Conservation (phyloP, 2,329 filamentous ascomycete species). For the Achaetomium macrosporum region DNA sequence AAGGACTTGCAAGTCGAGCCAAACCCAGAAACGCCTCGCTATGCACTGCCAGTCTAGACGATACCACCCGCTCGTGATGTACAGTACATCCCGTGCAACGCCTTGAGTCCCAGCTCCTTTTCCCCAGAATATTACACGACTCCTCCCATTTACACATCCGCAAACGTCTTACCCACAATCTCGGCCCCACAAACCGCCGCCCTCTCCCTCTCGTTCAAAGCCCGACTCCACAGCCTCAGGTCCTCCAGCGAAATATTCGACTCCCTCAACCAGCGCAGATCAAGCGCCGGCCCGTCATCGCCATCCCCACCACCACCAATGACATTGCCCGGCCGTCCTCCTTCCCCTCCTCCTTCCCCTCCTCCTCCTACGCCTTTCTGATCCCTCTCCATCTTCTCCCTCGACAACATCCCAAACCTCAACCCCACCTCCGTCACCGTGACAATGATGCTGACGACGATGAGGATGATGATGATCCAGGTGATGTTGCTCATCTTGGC, state of each 20-base stretch:
- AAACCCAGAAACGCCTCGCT: slow-evolving; percentile 9
- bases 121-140: neutral
- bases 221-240: slow-evolving; percentile 24
- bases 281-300: neutral
- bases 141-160: slow-evolving; percentile 21
- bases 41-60: slow-evolving; percentile 2
- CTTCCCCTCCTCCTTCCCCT: neutral
- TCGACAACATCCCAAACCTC: slow-evolving; percentile 68
- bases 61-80: too few relatives aligned
- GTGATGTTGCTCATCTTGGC: slow-evolving; percentile 95
- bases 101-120: too few relatives aligned
- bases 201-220: slow-evolving; percentile 25
- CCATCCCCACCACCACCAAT: slow-evolving; percentile 13
- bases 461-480: slow-evolving; percentile 96
- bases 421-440: slow-evolving; percentile 85
- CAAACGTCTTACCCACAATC: slow-evolving; percentile 28
- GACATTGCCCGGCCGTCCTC: slow-evolving; percentile 12
- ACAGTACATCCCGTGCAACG: neutral
- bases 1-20: neutral
- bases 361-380: neutral
- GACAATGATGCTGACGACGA: slow-evolving; percentile 83
- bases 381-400: slow-evolving; percentile 29
- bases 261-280: slow-evolving; percentile 21
- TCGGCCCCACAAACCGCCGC: slow-evolving; percentile 26
- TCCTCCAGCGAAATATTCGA: slow-evolving; percentile 28